phyloP scores from a whole-genome alignment of 257 asterid genomes.

The Phtheirospermum japonicum region DNA sequence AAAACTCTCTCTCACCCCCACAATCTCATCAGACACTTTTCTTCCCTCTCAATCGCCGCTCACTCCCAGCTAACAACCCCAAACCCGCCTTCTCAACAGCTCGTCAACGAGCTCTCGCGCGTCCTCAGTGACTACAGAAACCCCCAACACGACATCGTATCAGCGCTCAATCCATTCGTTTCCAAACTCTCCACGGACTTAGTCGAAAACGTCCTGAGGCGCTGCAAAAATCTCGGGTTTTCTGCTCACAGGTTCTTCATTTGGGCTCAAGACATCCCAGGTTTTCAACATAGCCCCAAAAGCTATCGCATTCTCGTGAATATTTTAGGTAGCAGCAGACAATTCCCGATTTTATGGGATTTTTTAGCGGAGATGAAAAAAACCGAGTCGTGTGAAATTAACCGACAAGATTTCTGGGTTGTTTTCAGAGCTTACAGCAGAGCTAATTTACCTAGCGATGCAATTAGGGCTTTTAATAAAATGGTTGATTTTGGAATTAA shows the following conservation, averaged over 20 bases:
- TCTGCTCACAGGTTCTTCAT: slow-evolving; percentile 90
- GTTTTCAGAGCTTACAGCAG: slow-evolving; percentile 69
- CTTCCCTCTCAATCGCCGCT: slow-evolving; percentile 29
- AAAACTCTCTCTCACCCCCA: slow-evolving; percentile 13
- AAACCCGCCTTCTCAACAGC: slow-evolving; percentile 38
- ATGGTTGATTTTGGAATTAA: slow-evolving; percentile 79
- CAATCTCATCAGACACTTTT: slow-evolving; percentile 9
- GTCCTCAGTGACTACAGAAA: slow-evolving; percentile 73
- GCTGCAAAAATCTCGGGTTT: slow-evolving; percentile 79
- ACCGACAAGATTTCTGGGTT: slow-evolving; percentile 56
- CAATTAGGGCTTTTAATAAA: slow-evolving; percentile 73
- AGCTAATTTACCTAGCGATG: slow-evolving; percentile 79
- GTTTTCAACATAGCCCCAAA: slow-evolving; percentile 59
- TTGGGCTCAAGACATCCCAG: slow-evolving; percentile 68
- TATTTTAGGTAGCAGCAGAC: slow-evolving; percentile 72
- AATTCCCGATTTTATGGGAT: slow-evolving; percentile 87
- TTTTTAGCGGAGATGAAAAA: slow-evolving; percentile 56
- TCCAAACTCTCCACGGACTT: slow-evolving; percentile 40
- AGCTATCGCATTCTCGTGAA: slow-evolving; percentile 71
- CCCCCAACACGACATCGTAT: slow-evolving; percentile 83
- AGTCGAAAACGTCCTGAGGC: slow-evolving; percentile 77
- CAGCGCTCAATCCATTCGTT: slow-evolving; percentile 68
- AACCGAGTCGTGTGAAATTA: slow-evolving; percentile 40
- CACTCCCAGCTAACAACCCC: slow-evolving; percentile 17
- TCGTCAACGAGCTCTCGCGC: slow-evolving; percentile 75